These are phyloP conservation scores for Brettanomyces nanus DNA, from an alignment of 805 yeast species.

Conservation along the genomic window DNA sequence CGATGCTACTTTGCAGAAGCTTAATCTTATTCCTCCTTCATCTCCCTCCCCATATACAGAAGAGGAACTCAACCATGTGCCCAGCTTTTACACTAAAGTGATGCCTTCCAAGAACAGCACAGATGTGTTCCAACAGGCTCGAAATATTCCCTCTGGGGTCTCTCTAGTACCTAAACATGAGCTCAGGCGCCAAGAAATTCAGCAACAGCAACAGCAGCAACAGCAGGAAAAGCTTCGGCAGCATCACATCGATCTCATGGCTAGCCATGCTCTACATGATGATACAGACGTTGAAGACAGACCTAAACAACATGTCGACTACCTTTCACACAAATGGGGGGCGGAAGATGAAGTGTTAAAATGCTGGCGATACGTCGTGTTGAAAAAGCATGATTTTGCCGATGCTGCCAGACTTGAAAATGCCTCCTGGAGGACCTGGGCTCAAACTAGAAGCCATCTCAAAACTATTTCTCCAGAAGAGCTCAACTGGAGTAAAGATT, in stretches of 20 bases:
- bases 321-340: constrained; percentile 85
- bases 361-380: constrained; percentile 90
- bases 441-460: constrained; percentile 66
- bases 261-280: constrained; percentile 46
- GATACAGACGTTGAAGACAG: constrained; percentile 73
- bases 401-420: constrained; percentile 68
- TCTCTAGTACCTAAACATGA: constrained; percentile 27
- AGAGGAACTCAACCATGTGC: constrained; percentile 16
- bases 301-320: constrained; percentile 90
- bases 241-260: constrained; percentile 9
- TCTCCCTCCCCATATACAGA: not conserved
- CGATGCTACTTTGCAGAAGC: constrained; percentile 89
- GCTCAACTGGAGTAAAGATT: constrained; percentile 94
- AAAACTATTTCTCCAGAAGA: constrained; percentile 83
- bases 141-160: too few relatives aligned
- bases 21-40: constrained; percentile 26
- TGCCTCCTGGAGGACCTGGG: constrained; percentile 97
- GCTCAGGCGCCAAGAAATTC: constrained; percentile 19
- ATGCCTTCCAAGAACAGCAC: constrained; percentile 11
- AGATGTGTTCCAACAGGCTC: constrained; percentile 18
- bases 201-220: constrained; percentile 12
- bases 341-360: constrained; percentile 86
- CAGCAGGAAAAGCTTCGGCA: constrained; percentile 3
- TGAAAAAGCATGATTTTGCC: constrained; percentile 80
- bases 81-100: constrained; percentile 20